Conservation (phyloP, 352 stramenopile species). For the Stramenopiles sp. region DNA sequence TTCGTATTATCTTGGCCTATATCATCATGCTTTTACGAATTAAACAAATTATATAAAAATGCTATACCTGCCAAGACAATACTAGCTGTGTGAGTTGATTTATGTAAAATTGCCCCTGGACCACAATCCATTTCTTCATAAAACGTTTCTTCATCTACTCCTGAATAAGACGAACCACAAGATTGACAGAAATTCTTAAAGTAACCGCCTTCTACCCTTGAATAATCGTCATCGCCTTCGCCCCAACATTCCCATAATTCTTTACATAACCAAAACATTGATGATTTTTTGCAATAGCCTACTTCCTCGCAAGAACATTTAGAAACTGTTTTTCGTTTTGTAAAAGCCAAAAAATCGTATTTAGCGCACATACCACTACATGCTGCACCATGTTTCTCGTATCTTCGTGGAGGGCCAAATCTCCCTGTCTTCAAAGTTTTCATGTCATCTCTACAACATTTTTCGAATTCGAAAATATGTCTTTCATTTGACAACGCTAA, state of each 20-base stretch:
- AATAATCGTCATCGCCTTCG: neutral
- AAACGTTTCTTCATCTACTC: no score
- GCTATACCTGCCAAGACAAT: neutral
- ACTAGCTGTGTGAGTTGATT: neutral
- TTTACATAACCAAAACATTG: constrained; percentile 9
- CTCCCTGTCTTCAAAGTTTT: neutral
- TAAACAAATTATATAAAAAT: neutral
- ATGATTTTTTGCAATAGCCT: neutral
- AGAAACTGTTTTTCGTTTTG: neutral
- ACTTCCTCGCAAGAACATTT: neutral
- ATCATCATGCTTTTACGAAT: neutral
- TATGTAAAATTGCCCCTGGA: neutral
- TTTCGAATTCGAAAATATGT: neutral
- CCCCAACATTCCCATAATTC: constrained; percentile 2
- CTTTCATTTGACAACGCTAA: neutral
- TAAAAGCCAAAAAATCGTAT: neutral
- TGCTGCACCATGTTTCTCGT: neutral
- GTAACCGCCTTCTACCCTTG: neutral
- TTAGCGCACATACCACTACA: neutral
- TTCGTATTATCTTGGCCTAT: neutral
- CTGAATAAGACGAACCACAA: no score
- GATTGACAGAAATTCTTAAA: neutral
- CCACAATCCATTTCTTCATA: constrained; percentile 3
- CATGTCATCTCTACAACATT: neutral
- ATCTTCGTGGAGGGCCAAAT: neutral